Evolutionary conservation across 225 moss, liverwort and hornwort genomes (phyloP).

Genomic region (Marchantia polymorpha): DNA sequence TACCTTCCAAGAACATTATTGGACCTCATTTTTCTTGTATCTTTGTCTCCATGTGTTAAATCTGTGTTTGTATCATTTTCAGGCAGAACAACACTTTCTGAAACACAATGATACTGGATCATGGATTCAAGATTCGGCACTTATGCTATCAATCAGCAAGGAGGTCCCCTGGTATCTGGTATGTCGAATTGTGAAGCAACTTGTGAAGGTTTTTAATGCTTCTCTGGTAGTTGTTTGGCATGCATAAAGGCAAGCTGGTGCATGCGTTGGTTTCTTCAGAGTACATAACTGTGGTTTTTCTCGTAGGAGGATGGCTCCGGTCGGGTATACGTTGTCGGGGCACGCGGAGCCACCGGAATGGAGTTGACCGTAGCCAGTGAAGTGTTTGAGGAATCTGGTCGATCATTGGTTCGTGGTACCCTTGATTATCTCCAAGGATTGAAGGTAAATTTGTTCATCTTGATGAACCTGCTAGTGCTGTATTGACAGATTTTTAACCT

Average conservation of each 20-base stretch:
- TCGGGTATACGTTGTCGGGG: slow-evolving; percentile 83
- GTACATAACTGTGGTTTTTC: not conserved
- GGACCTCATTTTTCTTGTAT: no score
- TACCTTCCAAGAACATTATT: not conserved
- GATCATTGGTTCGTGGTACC: slow-evolving; percentile 96
- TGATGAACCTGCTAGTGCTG: not conserved
- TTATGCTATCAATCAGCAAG: slow-evolving; percentile 93
- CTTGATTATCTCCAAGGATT: slow-evolving; percentile 97
- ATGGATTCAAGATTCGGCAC: slow-evolving; percentile 98
- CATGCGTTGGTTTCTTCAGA: not conserved
- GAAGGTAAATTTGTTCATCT: slow-evolving; percentile 32
- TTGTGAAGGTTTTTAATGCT: not conserved
- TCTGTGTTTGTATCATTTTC: not conserved
- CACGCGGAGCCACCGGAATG: slow-evolving; percentile 87
- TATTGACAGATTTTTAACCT: not conserved
- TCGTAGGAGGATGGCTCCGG: slow-evolving; percentile 73
- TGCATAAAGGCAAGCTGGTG: not conserved
- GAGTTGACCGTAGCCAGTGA: slow-evolving; percentile 97
- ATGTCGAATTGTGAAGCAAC: slow-evolving; percentile 5
- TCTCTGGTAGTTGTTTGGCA: not conserved
- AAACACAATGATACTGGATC: slow-evolving; percentile 99
- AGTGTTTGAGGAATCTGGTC: slow-evolving; percentile 92
- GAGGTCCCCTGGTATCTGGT: slow-evolving; percentile 96
- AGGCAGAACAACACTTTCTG: slow-evolving; percentile 91
- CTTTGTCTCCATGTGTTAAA: not conserved